A percentile compares a stretch with the other conserved stretches of the same genome.
Conservation (phyloP, 148 eudicot genomes). For the Diospyros kaki region DNA sequence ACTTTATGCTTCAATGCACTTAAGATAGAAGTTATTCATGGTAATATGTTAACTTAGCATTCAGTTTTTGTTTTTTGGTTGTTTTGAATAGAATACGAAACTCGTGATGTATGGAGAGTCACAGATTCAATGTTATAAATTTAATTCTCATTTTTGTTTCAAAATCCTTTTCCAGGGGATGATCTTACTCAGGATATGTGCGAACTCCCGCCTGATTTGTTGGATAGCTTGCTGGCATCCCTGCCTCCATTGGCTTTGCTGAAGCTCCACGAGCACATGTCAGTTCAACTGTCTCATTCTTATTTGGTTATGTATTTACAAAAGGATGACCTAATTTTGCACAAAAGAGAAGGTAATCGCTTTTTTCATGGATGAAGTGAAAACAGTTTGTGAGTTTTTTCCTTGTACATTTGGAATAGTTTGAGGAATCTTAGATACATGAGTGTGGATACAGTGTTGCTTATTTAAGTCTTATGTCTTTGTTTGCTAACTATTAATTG, state of each 20-base stretch:
- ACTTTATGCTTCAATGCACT: slow-evolving; percentile 31
- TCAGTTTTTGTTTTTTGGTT: background rate
- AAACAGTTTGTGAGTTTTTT: too few species aligned
- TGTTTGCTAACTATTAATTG: background rate
- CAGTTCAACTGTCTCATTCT: slow-evolving; percentile 19
- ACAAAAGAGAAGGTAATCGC: background rate
- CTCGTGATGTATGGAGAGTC: background rate
- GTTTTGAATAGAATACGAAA: background rate
- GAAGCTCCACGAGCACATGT: slow-evolving; percentile 50
- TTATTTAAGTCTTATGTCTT: background rate
- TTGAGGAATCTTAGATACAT: background rate
- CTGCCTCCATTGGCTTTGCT: slow-evolving; percentile 68
- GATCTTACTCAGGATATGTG: slow-evolving; percentile 43
- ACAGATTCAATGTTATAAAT: background rate
- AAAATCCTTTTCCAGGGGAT: slow-evolving; percentile 31
- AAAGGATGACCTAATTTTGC: background rate
- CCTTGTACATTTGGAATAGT: background rate
- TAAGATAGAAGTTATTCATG: slow-evolving; percentile 35
- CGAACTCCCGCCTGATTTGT: slow-evolving; percentile 59
- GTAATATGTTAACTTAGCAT: slow-evolving; percentile 11
- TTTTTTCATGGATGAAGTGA: background rate
- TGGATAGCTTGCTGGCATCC: slow-evolving; percentile 56
- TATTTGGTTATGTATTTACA: background rate
- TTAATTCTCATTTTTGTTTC: background rate
- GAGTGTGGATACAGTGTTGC: background rate